phyloP scores from a whole-genome alignment of 2,329 filamentous ascomycete species.

The Aphanoascus verrucosus region DNA sequence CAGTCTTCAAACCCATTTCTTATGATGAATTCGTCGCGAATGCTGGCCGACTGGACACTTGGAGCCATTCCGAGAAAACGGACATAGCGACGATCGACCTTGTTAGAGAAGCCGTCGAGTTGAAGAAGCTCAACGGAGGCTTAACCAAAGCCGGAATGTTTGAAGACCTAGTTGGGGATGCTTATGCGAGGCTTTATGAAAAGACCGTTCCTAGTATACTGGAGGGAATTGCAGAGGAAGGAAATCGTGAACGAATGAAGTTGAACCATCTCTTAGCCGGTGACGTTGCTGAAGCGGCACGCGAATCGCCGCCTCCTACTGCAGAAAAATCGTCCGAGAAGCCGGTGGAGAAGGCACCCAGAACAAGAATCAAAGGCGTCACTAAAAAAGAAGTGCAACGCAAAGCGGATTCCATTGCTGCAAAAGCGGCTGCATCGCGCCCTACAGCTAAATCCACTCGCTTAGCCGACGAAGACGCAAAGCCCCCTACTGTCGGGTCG shows the following conservation, averaged over 20 bases:
- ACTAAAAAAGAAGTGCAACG: slow-evolving; percentile 50
- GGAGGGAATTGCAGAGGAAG: slow-evolving; percentile 35
- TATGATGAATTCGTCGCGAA: slow-evolving; percentile 55
- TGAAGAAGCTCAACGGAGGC: slow-evolving; percentile 71
- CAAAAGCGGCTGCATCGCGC: slow-evolving; percentile 23
- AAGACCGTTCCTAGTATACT: slow-evolving; percentile 30
- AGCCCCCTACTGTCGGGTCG: neutral
- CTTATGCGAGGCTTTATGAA: slow-evolving; percentile 55
- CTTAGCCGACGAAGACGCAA: slow-evolving; percentile 11
- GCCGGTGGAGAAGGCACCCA: slow-evolving; percentile 10
- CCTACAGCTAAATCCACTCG: slow-evolving; percentile 10
- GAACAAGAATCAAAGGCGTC: slow-evolving; percentile 45
- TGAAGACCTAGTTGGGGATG: slow-evolving; percentile 87
- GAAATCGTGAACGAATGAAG: slow-evolving; percentile 39
- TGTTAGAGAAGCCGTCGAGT: slow-evolving; percentile 55
- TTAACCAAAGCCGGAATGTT: slow-evolving; percentile 77
- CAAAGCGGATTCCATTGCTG: slow-evolving; percentile 47
- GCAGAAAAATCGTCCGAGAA: slow-evolving; percentile 6
- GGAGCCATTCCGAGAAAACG: slow-evolving; percentile 43
- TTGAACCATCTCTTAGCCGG: slow-evolving; percentile 37
- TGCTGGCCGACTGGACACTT: slow-evolving; percentile 49
- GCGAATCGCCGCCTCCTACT: slow-evolving; percentile 14
- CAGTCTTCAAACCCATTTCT: slow-evolving; percentile 52
- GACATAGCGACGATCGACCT: slow-evolving; percentile 46
- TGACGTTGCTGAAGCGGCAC: slow-evolving; percentile 19